Conservation (phyloP, 768 basidiomycete species). For the Amanita brunnescens region DNA sequence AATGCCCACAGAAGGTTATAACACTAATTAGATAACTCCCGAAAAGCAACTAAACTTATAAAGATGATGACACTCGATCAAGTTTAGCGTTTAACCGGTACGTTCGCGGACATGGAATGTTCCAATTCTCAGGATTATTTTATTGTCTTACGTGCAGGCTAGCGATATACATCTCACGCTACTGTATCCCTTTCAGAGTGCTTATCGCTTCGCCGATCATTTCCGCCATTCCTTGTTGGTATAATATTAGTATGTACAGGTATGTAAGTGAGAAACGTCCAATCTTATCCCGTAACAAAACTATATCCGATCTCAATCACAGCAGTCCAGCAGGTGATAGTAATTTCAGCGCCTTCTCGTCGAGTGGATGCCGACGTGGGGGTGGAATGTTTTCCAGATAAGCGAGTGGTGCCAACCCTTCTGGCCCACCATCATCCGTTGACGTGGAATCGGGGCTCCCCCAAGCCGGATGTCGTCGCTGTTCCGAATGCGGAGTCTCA, state of each 20-base stretch:
- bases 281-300: background rate
- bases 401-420: conserved; percentile 53
- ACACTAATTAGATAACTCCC: conserved; percentile 3
- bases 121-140: background rate
- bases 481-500: background rate
- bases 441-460: conserved; percentile 1
- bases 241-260: conserved; percentile 8
- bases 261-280: background rate
- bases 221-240: conserved; percentile 4
- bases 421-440: conserved; percentile 16
- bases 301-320: background rate
- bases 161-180: background rate
- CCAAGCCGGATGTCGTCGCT: background rate
- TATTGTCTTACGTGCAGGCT: background rate
- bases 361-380: conserved; percentile 59
- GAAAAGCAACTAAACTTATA: background rate
- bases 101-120: conserved; percentile 3
- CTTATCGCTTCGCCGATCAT: conserved; percentile 5
- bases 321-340: conserved; percentile 21
- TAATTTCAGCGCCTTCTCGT: conserved; percentile 38
- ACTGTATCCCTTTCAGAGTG: background rate
- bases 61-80: background rate
- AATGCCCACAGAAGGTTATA: conserved; percentile 2
- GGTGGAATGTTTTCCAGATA: conserved; percentile 59
- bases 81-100: conserved; percentile 1